Conservation (phyloP, 805 yeast species). For the Groenewaldozyma tartarivorans region DNA sequence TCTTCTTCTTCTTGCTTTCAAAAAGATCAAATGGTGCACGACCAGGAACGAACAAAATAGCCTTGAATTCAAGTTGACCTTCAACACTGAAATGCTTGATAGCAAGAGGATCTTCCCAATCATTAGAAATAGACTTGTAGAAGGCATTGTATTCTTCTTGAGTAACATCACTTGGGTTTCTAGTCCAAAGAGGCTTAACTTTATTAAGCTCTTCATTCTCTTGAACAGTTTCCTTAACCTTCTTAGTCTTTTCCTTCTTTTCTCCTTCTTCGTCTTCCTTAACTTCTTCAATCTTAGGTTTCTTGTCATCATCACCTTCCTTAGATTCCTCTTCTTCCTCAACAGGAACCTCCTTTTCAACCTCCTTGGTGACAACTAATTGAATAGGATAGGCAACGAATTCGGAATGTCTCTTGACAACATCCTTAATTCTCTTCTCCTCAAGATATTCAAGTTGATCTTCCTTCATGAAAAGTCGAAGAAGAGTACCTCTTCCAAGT, state of each 20-base stretch:
- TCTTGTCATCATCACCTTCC: conserved; percentile 54
- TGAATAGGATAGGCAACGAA: conserved; percentile 99
- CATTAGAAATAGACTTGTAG: conserved; percentile 98
- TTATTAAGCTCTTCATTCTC: conserved; percentile 98
- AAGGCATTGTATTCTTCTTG: conserved; percentile 98
- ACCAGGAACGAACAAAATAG: conserved; percentile 94
- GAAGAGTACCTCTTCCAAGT: conserved; percentile 88
- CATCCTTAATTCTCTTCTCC: conserved; percentile 99
- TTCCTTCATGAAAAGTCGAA: conserved; percentile 95
- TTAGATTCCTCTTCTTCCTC: conserved; percentile 54
- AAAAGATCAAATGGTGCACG: conserved; percentile 99
- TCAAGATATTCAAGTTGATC: conserved; percentile 98
- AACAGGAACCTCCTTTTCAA: conserved; percentile 92
- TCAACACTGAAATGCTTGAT: conserved; percentile 99
- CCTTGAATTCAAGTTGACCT: conserved; percentile 99
- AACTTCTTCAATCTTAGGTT: conserved; percentile 68
- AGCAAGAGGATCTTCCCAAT: conserved; percentile 99
- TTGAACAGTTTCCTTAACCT: conserved; percentile 82
- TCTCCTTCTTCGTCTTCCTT: conserved; percentile 61
- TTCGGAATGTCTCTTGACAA: conserved; percentile 98
- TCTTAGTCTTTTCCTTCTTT: conserved; percentile 73
- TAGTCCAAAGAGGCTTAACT: conserved; percentile 98
- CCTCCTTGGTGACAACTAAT: conserved; percentile 95
- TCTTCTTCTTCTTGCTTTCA: conserved; percentile 98
- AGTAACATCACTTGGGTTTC: conserved; percentile 95